Base-by-base conservation (phyloP, 176 grass and related monocot species). In the Musa schizocarpa region DNA sequence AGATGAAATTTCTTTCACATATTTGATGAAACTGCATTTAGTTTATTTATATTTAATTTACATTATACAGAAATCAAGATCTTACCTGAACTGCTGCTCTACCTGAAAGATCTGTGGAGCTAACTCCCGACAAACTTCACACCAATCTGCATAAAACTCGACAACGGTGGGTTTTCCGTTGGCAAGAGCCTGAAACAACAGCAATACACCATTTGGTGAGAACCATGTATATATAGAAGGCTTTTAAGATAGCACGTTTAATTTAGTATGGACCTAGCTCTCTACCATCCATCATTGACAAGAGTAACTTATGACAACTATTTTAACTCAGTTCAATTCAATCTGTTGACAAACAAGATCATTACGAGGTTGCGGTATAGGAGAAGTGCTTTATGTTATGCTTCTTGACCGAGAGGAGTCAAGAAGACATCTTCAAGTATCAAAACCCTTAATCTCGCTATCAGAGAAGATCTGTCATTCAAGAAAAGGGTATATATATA, bases 71-170 rank as follows among this genome's bases (percentile, higher is more conserved):
- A 34, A 29, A 43, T 69, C 71, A 65, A 72, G 16, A 75, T 26
- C 64, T 74, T 84, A 99, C 95, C 71, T 94, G 76, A 89, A 99
- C 71, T 89, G 86, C 43, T 99, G 70, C 71, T 99, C 86, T 52
- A 99, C 77, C 77, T 91, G 85, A 74, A 86, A 99, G 73, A 99
- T 69, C 77, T 92, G 82, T 51, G 88, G 86, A 73, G 91, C 86
- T 84, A 92, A 88, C 49, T 99, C 95, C 22, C 91, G 81, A 80
- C 91, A 99, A 68, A 99, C 91, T 86, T 99, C 95, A 77, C 95
- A 99, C 91, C 95, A 99, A 83, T 94, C 95, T 1, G 91, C 91
- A 69, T 99, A 99, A 86, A 99, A 99, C 54, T 94, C 91, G 1
- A 99, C 82, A 67, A 99, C 95, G 72, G 91, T 99, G 65, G 95